These are phyloP conservation scores for Pythium pyrilobum DNA, from an alignment of 352 stramenopile species.

Conservation along the genomic window DNA sequence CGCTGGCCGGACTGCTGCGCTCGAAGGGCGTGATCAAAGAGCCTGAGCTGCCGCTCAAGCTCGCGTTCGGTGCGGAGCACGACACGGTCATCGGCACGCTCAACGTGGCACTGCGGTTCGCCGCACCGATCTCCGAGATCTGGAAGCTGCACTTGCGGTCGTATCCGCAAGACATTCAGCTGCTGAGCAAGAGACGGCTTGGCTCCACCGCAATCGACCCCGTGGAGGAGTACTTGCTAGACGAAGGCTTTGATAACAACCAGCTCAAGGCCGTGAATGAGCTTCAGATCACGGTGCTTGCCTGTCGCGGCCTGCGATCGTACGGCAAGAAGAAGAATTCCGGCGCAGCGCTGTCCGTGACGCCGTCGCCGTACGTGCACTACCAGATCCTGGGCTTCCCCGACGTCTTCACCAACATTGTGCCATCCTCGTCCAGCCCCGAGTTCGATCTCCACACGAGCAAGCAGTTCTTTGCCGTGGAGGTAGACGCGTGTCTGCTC, in stretches of 20 bases:
- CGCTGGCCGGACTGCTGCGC: slow-evolving; percentile 67
- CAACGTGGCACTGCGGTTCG: slow-evolving; percentile 82
- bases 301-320: slow-evolving; percentile 45
- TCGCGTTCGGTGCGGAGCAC: slow-evolving; percentile 20
- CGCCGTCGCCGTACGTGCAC: slow-evolving; percentile 81
- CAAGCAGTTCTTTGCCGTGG: slow-evolving; percentile 59
- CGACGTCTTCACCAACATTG: slow-evolving; percentile 87
- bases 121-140: slow-evolving; percentile 87
- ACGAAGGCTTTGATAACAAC: slow-evolving; percentile 20
- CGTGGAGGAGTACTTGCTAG: slow-evolving; percentile 13
- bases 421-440: slow-evolving; percentile 47
- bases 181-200: slow-evolving; percentile 28
- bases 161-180: slow-evolving; percentile 76
- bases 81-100: slow-evolving; percentile 54
- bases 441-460: slow-evolving; percentile 68
- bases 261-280: slow-evolving; percentile 38
- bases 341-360: slow-evolving; percentile 14
- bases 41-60: slow-evolving; percentile 37
- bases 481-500: slow-evolving; percentile 70
- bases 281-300: slow-evolving; percentile 64
- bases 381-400: slow-evolving; percentile 89
- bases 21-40: slow-evolving; percentile 77
- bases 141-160: slow-evolving; percentile 88
- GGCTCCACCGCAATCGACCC: background rate
- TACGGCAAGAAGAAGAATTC: slow-evolving; percentile 32